Base-by-base conservation (phyloP, 2,329 filamentous ascomycete genomes). In the Fusarium vanettenii region DNA sequence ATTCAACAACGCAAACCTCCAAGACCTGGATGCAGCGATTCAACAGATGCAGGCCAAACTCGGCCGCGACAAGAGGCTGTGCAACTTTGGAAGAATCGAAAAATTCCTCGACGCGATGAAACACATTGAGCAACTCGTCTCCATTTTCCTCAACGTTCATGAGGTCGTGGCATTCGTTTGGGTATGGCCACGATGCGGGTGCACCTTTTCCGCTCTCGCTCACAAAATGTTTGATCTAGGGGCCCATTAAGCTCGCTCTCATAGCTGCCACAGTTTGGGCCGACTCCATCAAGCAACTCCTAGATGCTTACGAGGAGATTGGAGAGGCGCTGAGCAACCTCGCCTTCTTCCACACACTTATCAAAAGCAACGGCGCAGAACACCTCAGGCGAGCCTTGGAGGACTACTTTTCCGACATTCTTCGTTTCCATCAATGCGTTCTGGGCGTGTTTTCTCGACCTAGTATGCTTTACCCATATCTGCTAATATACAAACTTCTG, bases 381-480 rank as follows among this genome's bases (percentile, higher is more conserved):
- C 18, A 37, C 1, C 1, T 68, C 1, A 55, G 6, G 0, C 1
- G 22, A 1, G 7, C 48, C 0, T 6, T 72, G 1, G 59, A 68
- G 1, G 64, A 72, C 41, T 72, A 72, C 0, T 72, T 68, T n/a
- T 64, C 52, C 0, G 64, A 71, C 39, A 41, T 73, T 13, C 59
- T 73, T 13, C 35, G 48, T 2, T 71, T 73, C 4, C 70, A 73
- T 33, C 11, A 3, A 4, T 60, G 57, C 18, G 70, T 65, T 6
- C 33, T 73, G 9, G 3, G 6, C 4, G 68, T 68, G 0, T 73
- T 73, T 37, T 22, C 37, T 4, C 61, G 55, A 6, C 31, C 61
- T 11, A 66, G 67, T 68, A 6, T 2, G 48, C n/a, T 59, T 14
- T 9, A 7, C 22, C 11, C 31, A 13, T n/a, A 13, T 33, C 11